A percentile compares a stretch with the other conserved stretches of the same genome.
Conservation (phyloP, 164 flowering plant genomes). For the Magnolia kwangsiensis region DNA sequence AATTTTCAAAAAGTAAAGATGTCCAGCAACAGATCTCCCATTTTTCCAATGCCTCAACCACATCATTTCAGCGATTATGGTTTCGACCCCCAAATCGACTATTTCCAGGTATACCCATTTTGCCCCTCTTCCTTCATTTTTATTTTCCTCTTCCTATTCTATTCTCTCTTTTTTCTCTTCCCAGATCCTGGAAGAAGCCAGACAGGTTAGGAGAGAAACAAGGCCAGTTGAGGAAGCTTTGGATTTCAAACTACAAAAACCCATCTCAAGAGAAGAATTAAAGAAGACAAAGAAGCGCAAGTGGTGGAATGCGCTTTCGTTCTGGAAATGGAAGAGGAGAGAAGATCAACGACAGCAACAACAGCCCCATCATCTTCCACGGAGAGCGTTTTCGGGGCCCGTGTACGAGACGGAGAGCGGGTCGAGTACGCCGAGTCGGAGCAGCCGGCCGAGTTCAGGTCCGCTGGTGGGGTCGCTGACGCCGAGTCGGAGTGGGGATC, state of each 20-base stretch:
- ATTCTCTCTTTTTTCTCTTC: not conserved
- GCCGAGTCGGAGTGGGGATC: conserved; percentile 37
- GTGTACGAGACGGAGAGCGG: conserved; percentile 65
- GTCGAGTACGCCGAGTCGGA: conserved; percentile 45
- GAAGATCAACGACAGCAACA: conserved; percentile 26
- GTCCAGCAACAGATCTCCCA: conserved; percentile 29
- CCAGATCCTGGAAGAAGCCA: conserved; percentile 69
- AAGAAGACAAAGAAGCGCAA: conserved; percentile 45
- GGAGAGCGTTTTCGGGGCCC: conserved; percentile 38
- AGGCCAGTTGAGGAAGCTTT: conserved; percentile 45
- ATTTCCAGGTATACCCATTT: conserved; percentile 53
- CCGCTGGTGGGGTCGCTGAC: conserved; percentile 49
- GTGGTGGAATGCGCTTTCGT: conserved; percentile 66
- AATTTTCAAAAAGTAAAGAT: no score
- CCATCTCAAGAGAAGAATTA: conserved; percentile 50
- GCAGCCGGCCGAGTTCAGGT: conserved; percentile 51
- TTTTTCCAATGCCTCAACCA: conserved; percentile 52
- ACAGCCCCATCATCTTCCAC: not conserved
- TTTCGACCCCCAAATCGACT: conserved; percentile 79
- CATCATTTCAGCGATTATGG: conserved; percentile 88
- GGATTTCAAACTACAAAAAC: conserved; percentile 73
- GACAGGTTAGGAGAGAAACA: conserved; percentile 46
- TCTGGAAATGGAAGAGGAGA: conserved; percentile 54
- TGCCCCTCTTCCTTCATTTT: not conserved
- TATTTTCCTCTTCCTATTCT: not conserved